These are phyloP conservation scores for Coleophoma cylindrospora DNA, from an alignment of 2,329 filamentous ascomycete genomes.

Conservation along the genomic window DNA sequence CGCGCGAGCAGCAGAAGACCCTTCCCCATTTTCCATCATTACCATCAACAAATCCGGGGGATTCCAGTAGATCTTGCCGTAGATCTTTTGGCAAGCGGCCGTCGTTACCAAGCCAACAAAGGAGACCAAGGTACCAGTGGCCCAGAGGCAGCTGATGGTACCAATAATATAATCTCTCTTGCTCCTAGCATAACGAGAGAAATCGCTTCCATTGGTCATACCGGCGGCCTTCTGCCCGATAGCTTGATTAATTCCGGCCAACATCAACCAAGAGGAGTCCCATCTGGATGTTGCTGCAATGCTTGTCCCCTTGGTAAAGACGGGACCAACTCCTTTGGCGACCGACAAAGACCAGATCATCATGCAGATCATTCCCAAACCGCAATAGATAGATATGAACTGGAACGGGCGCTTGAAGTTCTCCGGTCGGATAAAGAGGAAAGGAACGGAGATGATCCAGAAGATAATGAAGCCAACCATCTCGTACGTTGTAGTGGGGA, in stretches of 20 bases:
- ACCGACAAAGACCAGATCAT: slow-evolving; percentile 36
- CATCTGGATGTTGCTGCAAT: slow-evolving; percentile 30
- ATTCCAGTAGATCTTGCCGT: slow-evolving; percentile 21
- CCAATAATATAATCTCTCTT: slow-evolving; percentile 32
- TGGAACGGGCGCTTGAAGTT: slow-evolving; percentile 42
- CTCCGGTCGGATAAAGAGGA: slow-evolving; percentile 42
- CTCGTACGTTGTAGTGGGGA: slow-evolving; percentile 4
- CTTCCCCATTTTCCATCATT: slow-evolving; percentile 27
- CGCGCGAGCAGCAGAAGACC: slow-evolving; percentile 18
- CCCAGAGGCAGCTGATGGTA: slow-evolving; percentile 31
- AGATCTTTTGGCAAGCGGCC: slow-evolving; percentile 13
- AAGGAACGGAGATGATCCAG: slow-evolving; percentile 29
- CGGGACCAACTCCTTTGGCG: slow-evolving; percentile 35
- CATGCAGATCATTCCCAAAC: slow-evolving; percentile 41
- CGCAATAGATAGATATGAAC: slow-evolving; percentile 36
- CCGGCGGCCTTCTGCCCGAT: slow-evolving; percentile 34
- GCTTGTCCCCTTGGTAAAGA: slow-evolving; percentile 32
- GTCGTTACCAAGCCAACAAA: slow-evolving; percentile 37
- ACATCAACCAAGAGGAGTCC: slow-evolving; percentile 38
- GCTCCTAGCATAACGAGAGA: slow-evolving; percentile 33
- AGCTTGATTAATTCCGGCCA: slow-evolving; percentile 38
- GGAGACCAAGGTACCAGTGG: slow-evolving; percentile 35
- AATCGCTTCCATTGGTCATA: slow-evolving; percentile 38
- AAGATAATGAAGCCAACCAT: slow-evolving; percentile 3
- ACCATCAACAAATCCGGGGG: slow-evolving; percentile 13